These are phyloP conservation scores for Penicillium brevicompactum DNA, from an alignment of 2,329 filamentous ascomycete genomes.

Conservation along the genomic window DNA sequence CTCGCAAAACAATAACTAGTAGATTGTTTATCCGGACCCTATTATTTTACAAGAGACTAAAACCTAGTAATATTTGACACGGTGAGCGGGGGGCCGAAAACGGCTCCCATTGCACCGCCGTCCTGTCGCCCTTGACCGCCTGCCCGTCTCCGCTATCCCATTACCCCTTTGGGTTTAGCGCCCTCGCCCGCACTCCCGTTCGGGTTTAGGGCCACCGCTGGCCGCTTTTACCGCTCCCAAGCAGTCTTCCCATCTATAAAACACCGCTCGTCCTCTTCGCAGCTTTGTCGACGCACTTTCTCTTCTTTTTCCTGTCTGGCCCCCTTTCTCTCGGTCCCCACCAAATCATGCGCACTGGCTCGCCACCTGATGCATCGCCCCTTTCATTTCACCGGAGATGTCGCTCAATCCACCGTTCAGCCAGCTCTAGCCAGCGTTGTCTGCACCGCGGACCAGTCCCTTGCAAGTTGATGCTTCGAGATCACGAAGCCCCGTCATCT, in stretches of 20 bases:
- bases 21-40: neutral
- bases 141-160: constrained; percentile 11
- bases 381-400: constrained; percentile 14
- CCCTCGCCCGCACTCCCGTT: constrained; percentile 9
- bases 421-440: neutral
- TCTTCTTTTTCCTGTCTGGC: constrained; percentile 18
- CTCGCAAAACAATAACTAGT: neutral
- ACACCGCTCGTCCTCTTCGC: constrained; percentile 20
- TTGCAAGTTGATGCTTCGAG: neutral
- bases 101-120: constrained; percentile 21
- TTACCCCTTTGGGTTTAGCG: constrained; percentile 20
- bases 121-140: constrained; percentile 21
- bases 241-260: constrained; percentile 30
- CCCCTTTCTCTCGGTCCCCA: constrained; percentile 7
- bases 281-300: constrained; percentile 25
- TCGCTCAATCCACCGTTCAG: constrained; percentile 3
- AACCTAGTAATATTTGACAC: too few relatives aligned
- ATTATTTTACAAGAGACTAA: neutral
- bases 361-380: constrained; percentile 13
- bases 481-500: neutral
- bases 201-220: constrained; percentile 17
- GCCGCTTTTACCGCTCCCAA: constrained; percentile 21
- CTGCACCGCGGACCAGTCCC: neutral
- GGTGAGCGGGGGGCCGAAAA: constrained; percentile 11
- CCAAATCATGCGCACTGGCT: constrained; percentile 6